A percentile compares a stretch with the other conserved stretches of the same genome.
phyloP scores from a whole-genome alignment of 2,329 filamentous ascomycete genomes.

The Fusarium heterosporum region DNA sequence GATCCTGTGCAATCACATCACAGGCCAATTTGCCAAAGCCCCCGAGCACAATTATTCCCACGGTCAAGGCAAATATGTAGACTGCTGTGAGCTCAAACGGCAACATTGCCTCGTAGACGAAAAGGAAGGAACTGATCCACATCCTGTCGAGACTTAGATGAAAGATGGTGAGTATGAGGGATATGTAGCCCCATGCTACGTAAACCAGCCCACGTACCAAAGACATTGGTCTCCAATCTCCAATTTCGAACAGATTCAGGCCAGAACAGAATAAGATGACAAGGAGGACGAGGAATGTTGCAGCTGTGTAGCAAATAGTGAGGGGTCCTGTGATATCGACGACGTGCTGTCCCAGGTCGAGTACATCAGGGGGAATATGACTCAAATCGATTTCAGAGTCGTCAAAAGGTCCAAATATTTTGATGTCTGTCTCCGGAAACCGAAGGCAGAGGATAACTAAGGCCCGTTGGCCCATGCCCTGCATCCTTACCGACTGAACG shows the following conservation, averaged over 20 bases:
- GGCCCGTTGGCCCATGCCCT: background rate
- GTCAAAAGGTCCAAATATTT: background rate
- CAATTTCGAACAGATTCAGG: background rate
- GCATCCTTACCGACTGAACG: background rate
- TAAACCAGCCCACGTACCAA: background rate
- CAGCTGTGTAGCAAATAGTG: background rate
- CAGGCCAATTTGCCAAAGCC: background rate
- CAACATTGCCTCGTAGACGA: background rate
- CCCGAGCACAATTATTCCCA: background rate
- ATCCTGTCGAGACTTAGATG: slow-evolving; percentile 12
- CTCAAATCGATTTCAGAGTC: background rate
- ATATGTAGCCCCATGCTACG: background rate
- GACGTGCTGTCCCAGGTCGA: background rate
- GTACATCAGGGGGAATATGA: background rate
- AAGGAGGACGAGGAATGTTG: background rate
- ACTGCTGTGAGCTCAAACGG: background rate
- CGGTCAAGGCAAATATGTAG: background rate
- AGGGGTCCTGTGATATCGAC: slow-evolving; percentile 10
- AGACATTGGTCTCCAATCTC: background rate
- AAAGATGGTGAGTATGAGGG: background rate
- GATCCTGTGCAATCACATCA: background rate
- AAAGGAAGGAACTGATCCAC: background rate
- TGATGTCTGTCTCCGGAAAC: background rate
- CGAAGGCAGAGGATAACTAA: slow-evolving; percentile 14
- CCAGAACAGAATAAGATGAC: background rate